Evolutionary conservation across 2,329 filamentous ascomycete species (phyloP).

Genomic region (Cercospora zeae-maydis): DNA sequence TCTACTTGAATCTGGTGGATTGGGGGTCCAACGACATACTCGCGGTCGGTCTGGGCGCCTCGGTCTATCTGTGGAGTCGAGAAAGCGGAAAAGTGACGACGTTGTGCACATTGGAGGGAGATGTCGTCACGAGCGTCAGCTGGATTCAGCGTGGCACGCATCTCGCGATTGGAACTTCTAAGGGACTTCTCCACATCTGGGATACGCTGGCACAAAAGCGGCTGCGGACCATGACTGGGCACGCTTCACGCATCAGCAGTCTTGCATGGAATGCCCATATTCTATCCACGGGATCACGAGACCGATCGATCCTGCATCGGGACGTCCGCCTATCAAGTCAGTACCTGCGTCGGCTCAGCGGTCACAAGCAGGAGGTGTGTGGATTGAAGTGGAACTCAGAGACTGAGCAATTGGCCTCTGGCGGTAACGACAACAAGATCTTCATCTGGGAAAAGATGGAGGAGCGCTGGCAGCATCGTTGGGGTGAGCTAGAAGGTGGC

Average conservation of each 20-base stretch:
- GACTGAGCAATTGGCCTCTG: constrained; percentile 88
- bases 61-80: constrained; percentile 98
- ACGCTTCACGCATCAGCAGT: constrained; percentile 87
- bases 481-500: constrained; percentile 89
- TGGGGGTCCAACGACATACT: constrained; percentile 95
- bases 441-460: constrained; percentile 98
- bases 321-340: constrained; percentile 92
- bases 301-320: constrained; percentile 90
- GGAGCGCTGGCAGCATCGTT: constrained; percentile 90
- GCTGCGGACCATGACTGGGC: constrained; percentile 92
- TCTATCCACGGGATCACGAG: constrained; percentile 87
- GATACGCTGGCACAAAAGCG: constrained; percentile 84
- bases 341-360: constrained; percentile 79
- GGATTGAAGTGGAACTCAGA: constrained; percentile 96
- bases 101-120: constrained; percentile 85
- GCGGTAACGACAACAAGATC: constrained; percentile 97
- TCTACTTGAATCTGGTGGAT: constrained; percentile 95
- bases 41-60: constrained; percentile 85
- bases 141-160: constrained; percentile 97
- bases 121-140: constrained; percentile 92
- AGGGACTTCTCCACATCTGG: constrained; percentile 95
- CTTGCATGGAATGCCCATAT: constrained; percentile 98
- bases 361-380: constrained; percentile 97
- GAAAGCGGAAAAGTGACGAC: constrained; percentile 87
- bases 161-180: constrained; percentile 89